phyloP scores from a whole-genome alignment of 495 filamentous ascomycete species.

The Hypoxylon fuscum region DNA sequence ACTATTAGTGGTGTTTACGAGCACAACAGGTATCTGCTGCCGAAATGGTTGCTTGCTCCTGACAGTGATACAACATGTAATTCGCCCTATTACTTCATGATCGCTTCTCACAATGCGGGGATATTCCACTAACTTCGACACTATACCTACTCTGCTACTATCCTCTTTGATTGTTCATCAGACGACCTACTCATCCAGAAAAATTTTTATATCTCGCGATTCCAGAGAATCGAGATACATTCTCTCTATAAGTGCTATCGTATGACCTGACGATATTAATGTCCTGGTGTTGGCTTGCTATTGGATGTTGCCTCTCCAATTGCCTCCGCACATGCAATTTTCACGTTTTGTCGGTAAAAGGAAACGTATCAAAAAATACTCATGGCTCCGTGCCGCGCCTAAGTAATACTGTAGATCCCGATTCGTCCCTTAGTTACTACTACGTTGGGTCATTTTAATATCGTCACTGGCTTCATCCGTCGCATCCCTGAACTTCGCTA shows the following conservation, averaged over 20 bases:
- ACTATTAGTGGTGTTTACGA: constrained; percentile 3
- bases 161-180: neutral
- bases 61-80: neutral
- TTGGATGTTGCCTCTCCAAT: constrained; percentile 2
- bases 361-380: constrained; percentile 2
- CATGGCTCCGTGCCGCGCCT: constrained; percentile 8
- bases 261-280: constrained; percentile 25
- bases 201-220: constrained; percentile 20
- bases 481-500: constrained; percentile 16
- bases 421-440: constrained; percentile 24
- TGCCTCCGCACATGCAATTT: neutral
- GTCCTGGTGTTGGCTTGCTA: neutral
- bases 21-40: constrained; percentile 30
- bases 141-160: neutral
- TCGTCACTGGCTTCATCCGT: constrained; percentile 24
- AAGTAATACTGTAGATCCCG: constrained; percentile 26
- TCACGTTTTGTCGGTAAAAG: constrained; percentile 11
- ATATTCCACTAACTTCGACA: constrained; percentile 20
- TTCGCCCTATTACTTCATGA: neutral
- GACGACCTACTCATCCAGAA: constrained; percentile 7
- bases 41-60: constrained; percentile 27
- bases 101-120: constrained; percentile 8
- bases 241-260: constrained; percentile 19
- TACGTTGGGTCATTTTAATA: constrained; percentile 21
- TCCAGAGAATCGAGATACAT: neutral